These are phyloP conservation scores for Zygnema circumcarinatum DNA, from an alignment of 139 green algal species.

Conservation along the genomic window DNA sequence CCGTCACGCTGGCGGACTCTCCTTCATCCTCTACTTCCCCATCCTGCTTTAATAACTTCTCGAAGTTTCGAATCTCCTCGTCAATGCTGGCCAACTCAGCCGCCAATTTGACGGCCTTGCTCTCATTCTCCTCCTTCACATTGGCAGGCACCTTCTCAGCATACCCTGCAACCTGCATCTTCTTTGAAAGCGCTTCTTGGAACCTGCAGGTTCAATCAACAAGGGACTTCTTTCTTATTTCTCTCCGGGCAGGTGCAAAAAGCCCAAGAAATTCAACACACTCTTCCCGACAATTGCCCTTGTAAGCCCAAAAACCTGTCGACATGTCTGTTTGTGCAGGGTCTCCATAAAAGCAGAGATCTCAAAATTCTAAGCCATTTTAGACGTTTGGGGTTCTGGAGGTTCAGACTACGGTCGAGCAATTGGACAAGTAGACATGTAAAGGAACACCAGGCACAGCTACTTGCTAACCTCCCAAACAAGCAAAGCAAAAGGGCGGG, in stretches of 20 bases:
- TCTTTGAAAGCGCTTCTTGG: slow-evolving; percentile 54
- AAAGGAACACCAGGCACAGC: too few relatives aligned
- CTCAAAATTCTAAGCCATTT: not conserved
- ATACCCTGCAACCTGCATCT: slow-evolving; percentile 60
- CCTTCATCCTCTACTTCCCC: not conserved
- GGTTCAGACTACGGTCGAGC: too few relatives aligned
- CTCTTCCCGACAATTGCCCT: not conserved
- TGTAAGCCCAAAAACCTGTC: not conserved
- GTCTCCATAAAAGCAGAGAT: not conserved
- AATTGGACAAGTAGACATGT: too few relatives aligned
- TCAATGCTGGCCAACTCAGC: slow-evolving; percentile 56
- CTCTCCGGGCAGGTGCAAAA: not conserved
- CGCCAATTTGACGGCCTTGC: slow-evolving; percentile 53
- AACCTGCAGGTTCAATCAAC: slow-evolving; percentile 47
- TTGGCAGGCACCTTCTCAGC: slow-evolving; percentile 61
- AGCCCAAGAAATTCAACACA: not conserved
- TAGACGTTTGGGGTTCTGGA: too few relatives aligned
- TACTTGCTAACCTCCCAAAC: too few relatives aligned
- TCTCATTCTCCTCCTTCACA: slow-evolving; percentile 60
- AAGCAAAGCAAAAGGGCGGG: too few relatives aligned
- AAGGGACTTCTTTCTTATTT: too few relatives aligned
- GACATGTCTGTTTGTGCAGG: not conserved
- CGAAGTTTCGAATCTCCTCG: slow-evolving; percentile 52
- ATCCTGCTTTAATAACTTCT: slow-evolving; percentile 42
- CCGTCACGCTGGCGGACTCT: not conserved